Conservation (phyloP, 495 filamentous ascomycete species). For the Penicillium crystallinum region DNA sequence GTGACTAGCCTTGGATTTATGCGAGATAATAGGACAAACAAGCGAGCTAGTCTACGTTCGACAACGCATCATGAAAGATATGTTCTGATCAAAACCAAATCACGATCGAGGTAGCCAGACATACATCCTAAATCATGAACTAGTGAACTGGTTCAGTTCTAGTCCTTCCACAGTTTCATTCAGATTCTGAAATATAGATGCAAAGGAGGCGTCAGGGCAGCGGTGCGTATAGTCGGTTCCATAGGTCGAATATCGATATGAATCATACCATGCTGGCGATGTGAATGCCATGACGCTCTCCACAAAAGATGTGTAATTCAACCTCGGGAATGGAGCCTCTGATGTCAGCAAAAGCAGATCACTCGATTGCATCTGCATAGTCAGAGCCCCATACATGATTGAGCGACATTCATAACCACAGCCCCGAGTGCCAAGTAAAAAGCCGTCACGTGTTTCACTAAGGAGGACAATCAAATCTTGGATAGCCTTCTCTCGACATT, state of each 20-base stretch:
- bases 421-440: constrained; percentile 13
- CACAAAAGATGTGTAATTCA: constrained; percentile 14
- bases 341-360: constrained; percentile 20
- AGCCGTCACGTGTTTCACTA: constrained; percentile 12
- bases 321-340: constrained; percentile 14
- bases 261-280: constrained; percentile 10
- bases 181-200: too few relatives aligned
- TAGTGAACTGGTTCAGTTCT: too few relatives aligned
- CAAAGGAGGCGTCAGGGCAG: too few relatives aligned
- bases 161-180: neutral
- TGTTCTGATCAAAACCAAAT: too few relatives aligned
- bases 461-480: constrained; percentile 7
- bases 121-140: too few relatives aligned
- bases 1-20: too few relatives aligned
- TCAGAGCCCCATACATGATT: constrained; percentile 29
- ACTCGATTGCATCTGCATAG: constrained; percentile 19
- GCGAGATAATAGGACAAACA: too few relatives aligned
- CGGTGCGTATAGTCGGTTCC: too few relatives aligned
- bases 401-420: constrained; percentile 27
- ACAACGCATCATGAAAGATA: too few relatives aligned
- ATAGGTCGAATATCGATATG: too few relatives aligned
- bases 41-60: too few relatives aligned
- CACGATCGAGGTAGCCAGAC: too few relatives aligned
- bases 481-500: constrained; percentile 16
- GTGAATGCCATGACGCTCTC: constrained; percentile 10